Evolutionary conservation across 2,329 filamentous ascomycete species (phyloP).

Genomic region (Arthrobotrys iridis): DNA sequence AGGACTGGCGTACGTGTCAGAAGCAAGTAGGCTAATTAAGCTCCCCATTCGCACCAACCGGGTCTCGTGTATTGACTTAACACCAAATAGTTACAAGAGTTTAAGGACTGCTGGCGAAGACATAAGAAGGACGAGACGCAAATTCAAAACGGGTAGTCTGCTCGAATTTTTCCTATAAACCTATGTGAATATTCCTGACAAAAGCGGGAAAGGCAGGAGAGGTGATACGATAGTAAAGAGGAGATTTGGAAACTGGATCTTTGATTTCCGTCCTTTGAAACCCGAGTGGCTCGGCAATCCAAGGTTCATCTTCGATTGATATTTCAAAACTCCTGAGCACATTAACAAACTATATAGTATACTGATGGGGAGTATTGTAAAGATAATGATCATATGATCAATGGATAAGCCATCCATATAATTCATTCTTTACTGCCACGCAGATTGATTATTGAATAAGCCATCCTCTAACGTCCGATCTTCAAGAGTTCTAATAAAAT

Average conservation of each 20-base stretch:
- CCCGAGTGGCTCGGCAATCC: too few relatives aligned
- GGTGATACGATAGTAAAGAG: too few relatives aligned
- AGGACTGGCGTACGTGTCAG: conserved; percentile 39
- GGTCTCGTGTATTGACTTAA: neutral
- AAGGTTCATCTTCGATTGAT: too few relatives aligned
- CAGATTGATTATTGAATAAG: conserved; percentile 77
- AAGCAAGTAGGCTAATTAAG: conserved; percentile 6
- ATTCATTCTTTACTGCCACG: conserved; percentile 70
- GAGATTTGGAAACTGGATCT: too few relatives aligned
- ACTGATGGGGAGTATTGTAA: too few relatives aligned
- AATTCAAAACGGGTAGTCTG: neutral
- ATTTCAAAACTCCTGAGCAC: too few relatives aligned
- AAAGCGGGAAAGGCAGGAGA: neutral
- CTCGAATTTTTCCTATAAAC: neutral
- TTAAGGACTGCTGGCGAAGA: conserved; percentile 41
- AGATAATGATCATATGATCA: neutral
- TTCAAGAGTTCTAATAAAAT: conserved; percentile 94
- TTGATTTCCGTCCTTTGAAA: too few relatives aligned
- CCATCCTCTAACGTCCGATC: conserved; percentile 94
- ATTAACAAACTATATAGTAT: too few relatives aligned
- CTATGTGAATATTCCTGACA: neutral
- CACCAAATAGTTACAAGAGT: conserved; percentile 33
- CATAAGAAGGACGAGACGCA: neutral
- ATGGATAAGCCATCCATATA: neutral
- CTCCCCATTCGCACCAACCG: neutral